Conservation (phyloP, 495 filamentous ascomycete genomes). For the Podospora bellae-mahoneyi region DNA sequence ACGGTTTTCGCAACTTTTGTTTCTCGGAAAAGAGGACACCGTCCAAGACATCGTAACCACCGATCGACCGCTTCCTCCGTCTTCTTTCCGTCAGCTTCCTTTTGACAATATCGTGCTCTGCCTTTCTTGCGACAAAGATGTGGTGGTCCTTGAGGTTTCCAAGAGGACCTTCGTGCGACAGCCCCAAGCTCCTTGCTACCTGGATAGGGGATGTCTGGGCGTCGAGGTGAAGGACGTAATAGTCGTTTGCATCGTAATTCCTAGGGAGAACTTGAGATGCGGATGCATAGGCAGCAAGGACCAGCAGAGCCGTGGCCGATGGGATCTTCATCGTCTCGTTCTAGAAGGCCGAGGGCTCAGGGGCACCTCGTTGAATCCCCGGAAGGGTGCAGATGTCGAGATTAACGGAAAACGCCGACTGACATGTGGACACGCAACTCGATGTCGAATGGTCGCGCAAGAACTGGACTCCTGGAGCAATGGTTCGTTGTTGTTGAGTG, state of each 20-base stretch:
- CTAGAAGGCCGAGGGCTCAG: constrained; percentile 16
- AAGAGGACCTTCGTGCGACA: constrained; percentile 78
- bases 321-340: constrained; percentile 42
- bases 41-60: constrained; percentile 60
- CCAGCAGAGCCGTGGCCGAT: constrained; percentile 34
- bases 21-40: constrained; percentile 78
- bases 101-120: constrained; percentile 60
- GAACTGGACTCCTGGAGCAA: not conserved
- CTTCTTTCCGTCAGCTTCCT: constrained; percentile 55
- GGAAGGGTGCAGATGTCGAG: constrained; percentile 8
- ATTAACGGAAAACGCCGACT: not conserved
- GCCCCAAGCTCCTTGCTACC: constrained; percentile 69
- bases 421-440: constrained; percentile 6
- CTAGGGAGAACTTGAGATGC: constrained; percentile 28
- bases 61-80: constrained; percentile 56
- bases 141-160: constrained; percentile 81
- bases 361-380: constrained; percentile 14
- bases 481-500: not conserved
- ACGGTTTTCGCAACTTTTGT: constrained; percentile 62
- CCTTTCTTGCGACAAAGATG: constrained; percentile 69
- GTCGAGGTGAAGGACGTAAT: constrained; percentile 83
- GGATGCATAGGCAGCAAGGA: constrained; percentile 45
- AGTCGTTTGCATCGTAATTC: constrained; percentile 73
- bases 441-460: constrained; percentile 1
- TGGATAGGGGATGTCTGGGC: constrained; percentile 59